Percentiles rank a stretch among this genome's conserved stretches.
Evolutionary conservation across 1,139 yeast genomes (phyloP).

Genomic region (Meyerozyma athensensis): DNA sequence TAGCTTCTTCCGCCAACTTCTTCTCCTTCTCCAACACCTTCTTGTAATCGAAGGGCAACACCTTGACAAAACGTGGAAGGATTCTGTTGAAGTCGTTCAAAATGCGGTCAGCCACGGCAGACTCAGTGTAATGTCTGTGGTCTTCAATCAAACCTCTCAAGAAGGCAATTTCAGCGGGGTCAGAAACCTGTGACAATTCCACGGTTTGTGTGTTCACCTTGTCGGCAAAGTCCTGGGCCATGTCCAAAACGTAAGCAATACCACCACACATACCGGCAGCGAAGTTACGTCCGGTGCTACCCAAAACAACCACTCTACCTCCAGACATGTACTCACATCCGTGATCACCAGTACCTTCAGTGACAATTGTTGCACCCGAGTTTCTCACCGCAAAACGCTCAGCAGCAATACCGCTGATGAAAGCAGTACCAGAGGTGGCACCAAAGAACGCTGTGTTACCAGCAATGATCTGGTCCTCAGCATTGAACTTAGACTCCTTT

Average conservation of each 20-base stretch:
- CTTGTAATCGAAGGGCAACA: conserved; percentile 88
- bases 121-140: conserved; percentile 90
- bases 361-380: conserved; percentile 96
- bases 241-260: conserved; percentile 92
- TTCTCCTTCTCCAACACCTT: conserved; percentile 80
- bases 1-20: conserved; percentile 60
- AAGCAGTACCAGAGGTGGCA: conserved; percentile 93
- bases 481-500: conserved; percentile 72
- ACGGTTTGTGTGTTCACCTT: conserved; percentile 82
- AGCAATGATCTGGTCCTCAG: conserved; percentile 92
- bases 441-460: conserved; percentile 98
- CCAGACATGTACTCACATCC: conserved; percentile 99
- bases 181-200: conserved; percentile 70
- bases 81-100: conserved; percentile 83
- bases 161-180: conserved; percentile 91
- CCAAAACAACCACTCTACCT: conserved; percentile 92
- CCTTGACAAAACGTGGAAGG: conserved; percentile 88
- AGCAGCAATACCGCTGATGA: conserved; percentile 95
- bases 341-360: conserved; percentile 97
- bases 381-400: conserved; percentile 98
- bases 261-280: conserved; percentile 99
- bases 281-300: conserved; percentile 89
- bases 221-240: conserved; percentile 85
- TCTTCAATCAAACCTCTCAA: conserved; percentile 91
- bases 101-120: conserved; percentile 82